Conservation (phyloP, 148 eudicot genomes). For the Rhododendron henanense region DNA sequence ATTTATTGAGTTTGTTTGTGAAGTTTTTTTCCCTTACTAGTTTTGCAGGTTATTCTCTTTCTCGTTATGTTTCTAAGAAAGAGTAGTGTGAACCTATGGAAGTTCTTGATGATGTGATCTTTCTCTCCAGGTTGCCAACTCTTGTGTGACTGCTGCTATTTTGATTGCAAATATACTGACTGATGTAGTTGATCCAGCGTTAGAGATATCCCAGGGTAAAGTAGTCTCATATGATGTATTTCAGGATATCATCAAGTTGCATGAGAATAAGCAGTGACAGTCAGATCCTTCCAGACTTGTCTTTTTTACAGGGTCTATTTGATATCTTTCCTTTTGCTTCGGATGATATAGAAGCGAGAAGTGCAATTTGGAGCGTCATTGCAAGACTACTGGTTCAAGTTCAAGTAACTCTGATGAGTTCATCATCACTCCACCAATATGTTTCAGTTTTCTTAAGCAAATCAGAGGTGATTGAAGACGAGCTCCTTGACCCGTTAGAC, state of each 20-base stretch:
- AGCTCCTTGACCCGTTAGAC: conserved; percentile 53
- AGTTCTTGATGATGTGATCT: not conserved
- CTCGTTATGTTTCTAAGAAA: not conserved
- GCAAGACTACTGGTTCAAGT: conserved; percentile 45
- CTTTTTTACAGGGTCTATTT: conserved; percentile 67
- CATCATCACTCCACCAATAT: conserved; percentile 39
- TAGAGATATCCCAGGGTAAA: conserved; percentile 69
- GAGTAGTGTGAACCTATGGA: not conserved
- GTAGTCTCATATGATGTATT: not conserved
- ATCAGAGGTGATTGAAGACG: conserved; percentile 72
- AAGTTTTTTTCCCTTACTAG: not conserved
- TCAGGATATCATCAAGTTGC: not conserved
- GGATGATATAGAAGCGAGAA: conserved; percentile 72
- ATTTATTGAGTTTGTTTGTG: not conserved
- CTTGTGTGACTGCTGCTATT: conserved; percentile 87
- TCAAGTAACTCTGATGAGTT: conserved; percentile 46
- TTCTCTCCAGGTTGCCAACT: conserved; percentile 64
- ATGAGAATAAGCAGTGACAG: conserved; percentile 13
- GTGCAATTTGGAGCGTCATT: conserved; percentile 82
- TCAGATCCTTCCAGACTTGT: conserved; percentile 42
- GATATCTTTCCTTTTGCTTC: conserved; percentile 76
- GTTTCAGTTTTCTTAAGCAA: conserved; percentile 53
- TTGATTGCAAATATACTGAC: conserved; percentile 76
- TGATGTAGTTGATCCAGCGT: conserved; percentile 56
- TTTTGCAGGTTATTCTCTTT: not conserved